Percentiles rank a stretch among this genome's conserved stretches.
Evolutionary conservation across 768 basidiomycete species (phyloP).

Genomic region (Leucosporidium yakuticum): DNA sequence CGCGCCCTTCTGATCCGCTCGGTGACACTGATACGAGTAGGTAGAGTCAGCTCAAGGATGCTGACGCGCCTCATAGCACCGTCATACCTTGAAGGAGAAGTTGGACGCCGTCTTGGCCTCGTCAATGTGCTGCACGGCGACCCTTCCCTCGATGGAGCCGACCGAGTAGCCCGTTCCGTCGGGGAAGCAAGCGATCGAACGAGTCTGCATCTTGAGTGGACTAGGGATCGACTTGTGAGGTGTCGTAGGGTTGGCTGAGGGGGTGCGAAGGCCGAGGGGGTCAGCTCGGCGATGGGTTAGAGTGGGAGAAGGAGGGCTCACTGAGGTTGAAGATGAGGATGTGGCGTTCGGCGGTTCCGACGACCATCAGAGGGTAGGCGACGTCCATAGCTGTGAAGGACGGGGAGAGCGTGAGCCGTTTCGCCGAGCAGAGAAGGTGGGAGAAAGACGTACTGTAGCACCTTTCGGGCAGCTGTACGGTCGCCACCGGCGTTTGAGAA

Average conservation of each 20-base stretch:
- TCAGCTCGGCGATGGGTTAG: background rate
- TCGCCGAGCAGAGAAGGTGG: conserved; percentile 45
- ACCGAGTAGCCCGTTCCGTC: conserved; percentile 45
- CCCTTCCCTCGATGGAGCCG: conserved; percentile 57
- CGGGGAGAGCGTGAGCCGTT: no score
- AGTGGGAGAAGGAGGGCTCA: conserved; percentile 38
- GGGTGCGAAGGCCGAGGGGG: background rate
- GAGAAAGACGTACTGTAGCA: conserved; percentile 81
- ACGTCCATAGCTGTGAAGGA: conserved; percentile 29
- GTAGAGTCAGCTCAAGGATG: background rate
- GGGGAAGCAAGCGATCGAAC: conserved; percentile 45
- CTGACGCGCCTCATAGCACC: conserved; percentile 39
- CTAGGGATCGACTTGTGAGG: conserved; percentile 7
- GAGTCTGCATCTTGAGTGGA: conserved; percentile 41
- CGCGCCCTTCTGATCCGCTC: conserved; percentile 53
- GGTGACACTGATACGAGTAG: conserved; percentile 50
- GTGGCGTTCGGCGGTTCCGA: conserved; percentile 87
- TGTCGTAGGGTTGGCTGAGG: background rate
- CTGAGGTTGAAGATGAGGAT: conserved; percentile 81
- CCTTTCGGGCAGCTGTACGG: conserved; percentile 77
- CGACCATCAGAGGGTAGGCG: conserved; percentile 50
- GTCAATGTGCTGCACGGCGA: conserved; percentile 81
- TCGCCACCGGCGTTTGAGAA: conserved; percentile 64
- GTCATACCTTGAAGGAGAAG: conserved; percentile 63
- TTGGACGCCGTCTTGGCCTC: conserved; percentile 47